Evolutionary conservation across 2,329 filamentous ascomycete species (phyloP).

Genomic region (Akanthomyces lecanii): DNA sequence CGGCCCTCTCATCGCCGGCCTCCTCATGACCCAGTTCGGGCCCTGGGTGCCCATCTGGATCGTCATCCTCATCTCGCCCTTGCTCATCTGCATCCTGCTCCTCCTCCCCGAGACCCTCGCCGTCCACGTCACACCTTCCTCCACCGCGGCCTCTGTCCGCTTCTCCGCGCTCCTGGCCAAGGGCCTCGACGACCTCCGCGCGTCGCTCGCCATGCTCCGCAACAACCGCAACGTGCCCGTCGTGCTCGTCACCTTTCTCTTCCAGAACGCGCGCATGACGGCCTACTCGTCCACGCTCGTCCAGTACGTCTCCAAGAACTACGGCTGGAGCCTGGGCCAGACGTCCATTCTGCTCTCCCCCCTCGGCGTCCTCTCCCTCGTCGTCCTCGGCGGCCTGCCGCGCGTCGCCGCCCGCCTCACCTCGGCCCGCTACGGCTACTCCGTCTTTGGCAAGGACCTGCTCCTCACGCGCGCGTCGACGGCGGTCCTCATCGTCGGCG

Average conservation of each 20-base stretch:
- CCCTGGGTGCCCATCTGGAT: slow-evolving; percentile 40
- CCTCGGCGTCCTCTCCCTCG: slow-evolving; percentile 36
- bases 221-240: slow-evolving; percentile 35
- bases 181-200: slow-evolving; percentile 29
- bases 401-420: slow-evolving; percentile 30
- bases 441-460: slow-evolving; percentile 35
- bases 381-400: slow-evolving; percentile 35
- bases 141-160: slow-evolving; percentile 9
- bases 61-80: slow-evolving; percentile 29
- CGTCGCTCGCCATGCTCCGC: slow-evolving; percentile 33
- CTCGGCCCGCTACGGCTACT: slow-evolving; percentile 28
- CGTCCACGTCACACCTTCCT: slow-evolving; percentile 19
- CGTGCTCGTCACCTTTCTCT: slow-evolving; percentile 36
- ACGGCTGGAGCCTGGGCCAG: slow-evolving; percentile 40
- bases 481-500: slow-evolving; percentile 29
- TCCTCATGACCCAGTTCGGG: slow-evolving; percentile 35
- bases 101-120: slow-evolving; percentile 40
- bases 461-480: slow-evolving; percentile 33
- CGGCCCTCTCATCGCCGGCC: slow-evolving; percentile 36
- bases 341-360: slow-evolving; percentile 40
- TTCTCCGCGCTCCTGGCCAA: slow-evolving; percentile 28
- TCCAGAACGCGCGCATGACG: slow-evolving; percentile 33
- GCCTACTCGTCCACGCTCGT: slow-evolving; percentile 34
- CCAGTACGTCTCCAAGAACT: slow-evolving; percentile 43
- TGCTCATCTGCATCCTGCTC: slow-evolving; percentile 30